Evolutionary conservation across 805 yeast species (phyloP).

Genomic region (Dipodascus geniculatus): DNA sequence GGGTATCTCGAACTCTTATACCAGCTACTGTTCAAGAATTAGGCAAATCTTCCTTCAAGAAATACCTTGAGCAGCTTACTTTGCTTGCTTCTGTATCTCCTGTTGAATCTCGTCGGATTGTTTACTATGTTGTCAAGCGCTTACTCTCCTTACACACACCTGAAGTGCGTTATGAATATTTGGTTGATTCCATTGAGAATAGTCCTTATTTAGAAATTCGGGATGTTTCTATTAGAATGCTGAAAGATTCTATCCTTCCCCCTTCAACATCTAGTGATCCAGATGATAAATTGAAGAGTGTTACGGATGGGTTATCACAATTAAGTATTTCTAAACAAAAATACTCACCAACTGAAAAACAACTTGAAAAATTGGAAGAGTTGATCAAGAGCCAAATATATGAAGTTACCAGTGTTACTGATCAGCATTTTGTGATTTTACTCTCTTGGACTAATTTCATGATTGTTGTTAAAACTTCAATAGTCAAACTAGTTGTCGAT

Average conservation of each 20-base stretch:
- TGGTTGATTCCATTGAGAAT: constrained; percentile 48
- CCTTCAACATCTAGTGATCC: constrained; percentile 21
- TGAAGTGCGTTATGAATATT: constrained; percentile 42
- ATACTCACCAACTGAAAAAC: not conserved
- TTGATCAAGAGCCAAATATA: not conserved
- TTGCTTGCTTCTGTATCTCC: constrained; percentile 27
- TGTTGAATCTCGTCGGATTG: constrained; percentile 31
- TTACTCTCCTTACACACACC: constrained; percentile 50
- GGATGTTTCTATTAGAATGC: constrained; percentile 49
- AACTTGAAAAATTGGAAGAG: not conserved
- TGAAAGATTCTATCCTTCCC: constrained; percentile 45
- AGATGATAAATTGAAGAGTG: not conserved
- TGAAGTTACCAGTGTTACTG: not conserved
- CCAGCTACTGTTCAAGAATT: constrained; percentile 21
- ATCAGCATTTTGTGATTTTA: not conserved
- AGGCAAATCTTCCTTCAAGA: constrained; percentile 22
- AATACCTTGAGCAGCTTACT: constrained; percentile 34
- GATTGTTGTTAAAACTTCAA: not conserved
- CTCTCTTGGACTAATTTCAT: not conserved
- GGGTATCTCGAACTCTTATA: constrained; percentile 17
- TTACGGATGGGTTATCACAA: constrained; percentile 5
- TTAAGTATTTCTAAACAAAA: not conserved
- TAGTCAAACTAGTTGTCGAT: not conserved
- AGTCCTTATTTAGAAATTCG: constrained; percentile 58
- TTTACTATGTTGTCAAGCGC: constrained; percentile 52